Evolutionary conservation across 306 rosid genomes (phyloP).

Genomic region (Gleditsia sinensis): DNA sequence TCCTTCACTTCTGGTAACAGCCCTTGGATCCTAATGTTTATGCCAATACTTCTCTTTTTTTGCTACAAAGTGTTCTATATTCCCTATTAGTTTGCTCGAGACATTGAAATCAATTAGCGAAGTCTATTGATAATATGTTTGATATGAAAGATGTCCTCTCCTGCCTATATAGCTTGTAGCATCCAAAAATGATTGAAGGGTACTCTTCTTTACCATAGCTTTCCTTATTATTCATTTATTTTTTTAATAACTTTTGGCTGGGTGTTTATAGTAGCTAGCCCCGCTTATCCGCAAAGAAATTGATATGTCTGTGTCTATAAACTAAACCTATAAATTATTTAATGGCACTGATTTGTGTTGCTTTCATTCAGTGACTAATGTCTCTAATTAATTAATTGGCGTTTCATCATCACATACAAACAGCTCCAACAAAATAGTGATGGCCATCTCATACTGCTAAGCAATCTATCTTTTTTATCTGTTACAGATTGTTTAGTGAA

Average conservation of each 20-base stretch:
- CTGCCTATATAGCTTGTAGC: background rate
- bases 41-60: background rate
- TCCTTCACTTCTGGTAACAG: background rate
- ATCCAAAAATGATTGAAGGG: background rate
- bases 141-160: background rate
- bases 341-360: background rate
- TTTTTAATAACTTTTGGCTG: background rate
- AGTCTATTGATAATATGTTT: background rate
- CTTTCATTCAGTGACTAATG: slow-evolving; percentile 23
- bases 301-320: slow-evolving; percentile 13
- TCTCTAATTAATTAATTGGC: background rate
- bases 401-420: slow-evolving; percentile 19
- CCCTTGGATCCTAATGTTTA: background rate
- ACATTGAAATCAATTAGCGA: background rate
- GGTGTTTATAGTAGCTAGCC: background rate
- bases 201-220: background rate
- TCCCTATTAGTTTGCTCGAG: background rate
- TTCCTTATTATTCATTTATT: background rate
- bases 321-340: slow-evolving; percentile 16
- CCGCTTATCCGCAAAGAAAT: background rate
- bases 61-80: background rate
- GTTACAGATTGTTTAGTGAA: slow-evolving; percentile 17
- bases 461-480: slow-evolving; percentile 1
- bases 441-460: background rate
- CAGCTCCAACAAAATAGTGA: slow-evolving; percentile 16